Percentiles rank a stretch among this genome's conserved stretches.
phyloP scores from a whole-genome alignment of 768 basidiomycete genomes.

The Hydnum rufescens region DNA sequence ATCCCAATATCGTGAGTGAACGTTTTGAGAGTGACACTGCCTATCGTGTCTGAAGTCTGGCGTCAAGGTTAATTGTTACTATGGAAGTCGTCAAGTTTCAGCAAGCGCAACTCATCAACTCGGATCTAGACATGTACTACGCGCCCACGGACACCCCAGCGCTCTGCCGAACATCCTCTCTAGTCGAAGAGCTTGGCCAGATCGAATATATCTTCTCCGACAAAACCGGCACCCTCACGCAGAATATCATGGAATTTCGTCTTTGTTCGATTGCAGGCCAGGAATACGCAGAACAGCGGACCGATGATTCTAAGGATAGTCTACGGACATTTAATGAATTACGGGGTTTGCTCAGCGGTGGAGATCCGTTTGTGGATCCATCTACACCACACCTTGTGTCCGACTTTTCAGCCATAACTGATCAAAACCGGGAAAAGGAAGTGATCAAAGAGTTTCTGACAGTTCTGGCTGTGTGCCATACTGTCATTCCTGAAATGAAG shows the following conservation, averaged over 20 bases:
- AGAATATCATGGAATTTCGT: constrained; percentile 97
- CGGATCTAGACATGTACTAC: constrained; percentile 97
- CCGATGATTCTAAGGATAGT: constrained; percentile 62
- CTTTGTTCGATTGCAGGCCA: constrained; percentile 77
- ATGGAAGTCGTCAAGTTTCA: constrained; percentile 99
- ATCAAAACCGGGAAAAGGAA: constrained; percentile 16
- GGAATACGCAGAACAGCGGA: constrained; percentile 63
- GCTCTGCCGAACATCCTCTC: constrained; percentile 88
- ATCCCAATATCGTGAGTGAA: constrained; percentile 68
- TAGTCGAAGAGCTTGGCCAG: constrained; percentile 96
- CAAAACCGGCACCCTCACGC: constrained; percentile 86
- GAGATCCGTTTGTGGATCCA: constrained; percentile 22
- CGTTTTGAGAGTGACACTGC: neutral
- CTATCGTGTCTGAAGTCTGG: neutral
- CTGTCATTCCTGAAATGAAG: constrained; percentile 85
- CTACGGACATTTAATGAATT: constrained; percentile 73
- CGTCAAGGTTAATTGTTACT: constrained; percentile 67
- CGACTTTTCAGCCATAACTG: neutral
- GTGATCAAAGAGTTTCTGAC: constrained; percentile 55
- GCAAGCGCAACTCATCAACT: constrained; percentile 94
- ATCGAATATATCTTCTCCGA: constrained; percentile 94
- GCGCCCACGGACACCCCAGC: constrained; percentile 89
- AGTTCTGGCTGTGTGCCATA: constrained; percentile 87
- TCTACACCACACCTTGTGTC: neutral
- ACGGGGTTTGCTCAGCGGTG: constrained; percentile 25